Conservation (phyloP, 202 grass and related monocot genomes). For the Alloteropsis angusta region DNA sequence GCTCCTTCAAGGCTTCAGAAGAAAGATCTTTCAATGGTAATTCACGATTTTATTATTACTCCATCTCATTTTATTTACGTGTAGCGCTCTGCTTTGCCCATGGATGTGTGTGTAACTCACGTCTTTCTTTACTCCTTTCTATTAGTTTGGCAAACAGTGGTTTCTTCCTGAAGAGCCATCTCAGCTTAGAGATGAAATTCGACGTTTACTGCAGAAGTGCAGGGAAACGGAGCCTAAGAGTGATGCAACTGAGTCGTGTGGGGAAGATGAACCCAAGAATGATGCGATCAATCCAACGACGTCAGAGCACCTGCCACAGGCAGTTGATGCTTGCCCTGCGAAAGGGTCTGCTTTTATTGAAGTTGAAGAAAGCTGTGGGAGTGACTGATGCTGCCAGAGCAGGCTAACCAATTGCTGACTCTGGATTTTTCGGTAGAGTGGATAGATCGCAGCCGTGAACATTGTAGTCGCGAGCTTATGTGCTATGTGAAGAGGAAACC, state of each 20-base stretch:
- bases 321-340: background rate
- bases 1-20: conserved; percentile 73
- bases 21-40: conserved; percentile 49
- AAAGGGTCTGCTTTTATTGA: background rate
- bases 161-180: conserved; percentile 71
- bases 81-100: background rate
- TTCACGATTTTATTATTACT: conserved; percentile 18
- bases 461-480: background rate
- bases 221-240: conserved; percentile 28
- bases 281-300: background rate
- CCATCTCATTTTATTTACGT: background rate
- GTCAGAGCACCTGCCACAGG: background rate
- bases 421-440: background rate
- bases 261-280: background rate
- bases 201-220: conserved; percentile 30
- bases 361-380: background rate
- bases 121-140: background rate
- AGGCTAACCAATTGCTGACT: background rate
- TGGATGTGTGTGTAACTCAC: conserved; percentile 4
- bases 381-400: background rate
- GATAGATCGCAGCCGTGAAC: background rate
- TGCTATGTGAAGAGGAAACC: background rate
- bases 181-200: background rate
- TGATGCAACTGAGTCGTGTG: background rate
- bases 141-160: conserved; percentile 66